These are phyloP conservation scores for Penicillium dipodomyicola DNA, from an alignment of 495 filamentous ascomycete genomes.

Conservation along the genomic window DNA sequence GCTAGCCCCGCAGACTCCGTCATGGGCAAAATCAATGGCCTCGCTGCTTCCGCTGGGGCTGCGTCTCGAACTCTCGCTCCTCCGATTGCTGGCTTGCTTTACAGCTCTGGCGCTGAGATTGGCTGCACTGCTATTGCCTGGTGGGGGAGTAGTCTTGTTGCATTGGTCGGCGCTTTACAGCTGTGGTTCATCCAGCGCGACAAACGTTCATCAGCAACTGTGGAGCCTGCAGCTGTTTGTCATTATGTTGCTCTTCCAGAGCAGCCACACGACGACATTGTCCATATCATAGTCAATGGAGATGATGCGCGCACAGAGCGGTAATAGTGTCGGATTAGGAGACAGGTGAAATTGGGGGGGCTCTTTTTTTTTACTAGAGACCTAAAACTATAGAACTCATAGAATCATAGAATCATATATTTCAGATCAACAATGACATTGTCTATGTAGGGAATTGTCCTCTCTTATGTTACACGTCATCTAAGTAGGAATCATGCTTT, in stretches of 20 bases:
- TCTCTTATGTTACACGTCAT: no score
- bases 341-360: not conserved
- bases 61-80: slow-evolving; percentile 74
- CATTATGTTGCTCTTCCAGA: slow-evolving; percentile 27
- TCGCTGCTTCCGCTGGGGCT: slow-evolving; percentile 75
- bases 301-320: slow-evolving; percentile 12
- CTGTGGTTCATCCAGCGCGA: slow-evolving; percentile 61
- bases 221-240: slow-evolving; percentile 35
- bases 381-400: not conserved
- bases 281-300: slow-evolving; percentile 40
- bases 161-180: slow-evolving; percentile 65
- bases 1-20: slow-evolving; percentile 64
- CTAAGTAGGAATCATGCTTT: no score
- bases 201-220: slow-evolving; percentile 38
- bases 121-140: slow-evolving; percentile 74
- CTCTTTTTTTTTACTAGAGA: not conserved
- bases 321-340: not conserved
- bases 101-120: slow-evolving; percentile 62
- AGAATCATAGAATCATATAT: not conserved
- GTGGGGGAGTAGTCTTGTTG: slow-evolving; percentile 72
- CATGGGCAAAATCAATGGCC: slow-evolving; percentile 76
- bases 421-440: not conserved
- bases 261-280: slow-evolving; percentile 28
- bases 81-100: slow-evolving; percentile 72
- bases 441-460: not conserved